Conservation (phyloP, 768 basidiomycete genomes). For the Rubroboletus pulcherrimus region DNA sequence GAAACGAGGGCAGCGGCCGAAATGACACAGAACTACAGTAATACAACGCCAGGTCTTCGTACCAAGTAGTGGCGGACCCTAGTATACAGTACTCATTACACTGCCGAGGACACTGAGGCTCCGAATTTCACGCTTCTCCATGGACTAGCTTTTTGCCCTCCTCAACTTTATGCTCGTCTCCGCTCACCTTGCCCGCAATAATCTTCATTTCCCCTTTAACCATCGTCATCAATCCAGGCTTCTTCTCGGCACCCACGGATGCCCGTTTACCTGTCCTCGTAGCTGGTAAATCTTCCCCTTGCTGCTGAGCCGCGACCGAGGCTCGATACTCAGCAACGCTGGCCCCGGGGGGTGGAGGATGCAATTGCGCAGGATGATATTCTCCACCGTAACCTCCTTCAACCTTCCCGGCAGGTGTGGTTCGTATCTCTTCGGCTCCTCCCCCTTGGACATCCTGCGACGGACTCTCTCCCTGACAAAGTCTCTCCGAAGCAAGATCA, state of each 20-base stretch:
- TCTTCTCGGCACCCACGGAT: slow-evolving; percentile 15
- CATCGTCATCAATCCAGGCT: slow-evolving; percentile 26
- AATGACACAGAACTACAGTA: background rate
- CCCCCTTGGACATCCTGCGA: slow-evolving; percentile 1
- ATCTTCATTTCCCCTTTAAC: slow-evolving; percentile 35
- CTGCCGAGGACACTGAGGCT: background rate
- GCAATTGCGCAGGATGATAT: slow-evolving; percentile 29
- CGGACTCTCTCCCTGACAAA: background rate
- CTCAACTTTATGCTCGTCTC: slow-evolving; percentile 28
- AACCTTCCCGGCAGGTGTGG: background rate
- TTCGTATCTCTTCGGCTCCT: background rate
- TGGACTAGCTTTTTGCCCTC: slow-evolving; percentile 29
- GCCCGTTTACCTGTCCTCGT: background rate
- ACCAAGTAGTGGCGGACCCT: background rate
- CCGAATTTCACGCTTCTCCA: slow-evolving; percentile 16
- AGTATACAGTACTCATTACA: slow-evolving; percentile 2
- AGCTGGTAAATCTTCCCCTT: background rate
- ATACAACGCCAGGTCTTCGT: slow-evolving; percentile 2
- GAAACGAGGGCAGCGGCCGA: background rate
- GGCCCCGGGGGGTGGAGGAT: slow-evolving; percentile 23
- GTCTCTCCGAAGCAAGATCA: background rate
- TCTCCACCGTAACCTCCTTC: slow-evolving; percentile 11
- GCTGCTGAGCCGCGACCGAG: background rate
- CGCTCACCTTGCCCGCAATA: slow-evolving; percentile 28
- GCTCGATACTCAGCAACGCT: slow-evolving; percentile 14